Base-by-base conservation (phyloP, 257 asterid genomes). In the Solanum habrochaites region DNA sequence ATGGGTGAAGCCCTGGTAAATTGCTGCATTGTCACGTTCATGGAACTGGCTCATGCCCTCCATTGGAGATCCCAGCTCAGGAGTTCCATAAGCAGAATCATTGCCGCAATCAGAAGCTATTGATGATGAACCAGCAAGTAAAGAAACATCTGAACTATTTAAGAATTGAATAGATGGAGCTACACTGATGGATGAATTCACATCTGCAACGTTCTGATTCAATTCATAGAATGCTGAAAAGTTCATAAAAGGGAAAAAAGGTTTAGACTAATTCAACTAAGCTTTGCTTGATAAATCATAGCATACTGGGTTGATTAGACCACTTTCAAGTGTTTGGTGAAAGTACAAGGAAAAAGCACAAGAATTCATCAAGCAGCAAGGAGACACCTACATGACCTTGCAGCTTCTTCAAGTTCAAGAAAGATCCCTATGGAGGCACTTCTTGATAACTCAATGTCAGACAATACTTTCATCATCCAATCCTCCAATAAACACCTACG, bases 331-430 rank as follows among this genome's bases (percentile, higher is more conserved):
- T 62, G 42, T 85, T 85, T 43, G 40, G 81, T 45, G 27, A 40
- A 81, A 71, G 85, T 49, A 73, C 43, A 82, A 71, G 81, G 45
- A 45, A 62, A 67, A 71, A 73, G 23, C 69, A 56, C 73, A 49
- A 86, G 62, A 14, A n/a, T 20, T 37, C 18, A 32, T 35, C 64
- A 88, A 23, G 71, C 27, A 87, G 83, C 82, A 70, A 67, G 91
- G 86, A 86, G 93, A 89, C 88, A 89, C 98, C 83, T 92, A 95
- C 97, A 86, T 35, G 94, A 91, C 88, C 98, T 91, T 87, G 93
- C 96, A 89, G 95, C 95, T n/a, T 94, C 96, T 91, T 95, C 98
- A 83, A 95, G 92, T 87, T 95, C 97, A 83, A 95, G 96, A 92
- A 94, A 95, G 89, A 89, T 92, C 66, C 95, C 97, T 77, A 93